Evolutionary conservation across 2,329 filamentous ascomycete species (phyloP), one percentile per base, ranked within the genome.

Genomic region (Trichophyton rubrum): DNA sequence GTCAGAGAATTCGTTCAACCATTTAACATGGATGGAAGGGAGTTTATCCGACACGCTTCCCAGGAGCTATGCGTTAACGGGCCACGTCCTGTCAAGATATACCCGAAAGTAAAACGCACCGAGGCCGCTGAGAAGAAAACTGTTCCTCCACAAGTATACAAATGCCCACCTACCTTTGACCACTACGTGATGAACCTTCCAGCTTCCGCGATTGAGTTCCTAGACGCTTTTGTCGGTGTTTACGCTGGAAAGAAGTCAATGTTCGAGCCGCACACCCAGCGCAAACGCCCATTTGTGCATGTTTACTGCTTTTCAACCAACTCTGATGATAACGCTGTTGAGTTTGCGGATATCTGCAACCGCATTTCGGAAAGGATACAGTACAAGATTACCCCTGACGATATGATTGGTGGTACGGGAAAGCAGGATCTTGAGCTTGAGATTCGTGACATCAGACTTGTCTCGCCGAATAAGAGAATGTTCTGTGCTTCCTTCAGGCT

Each of bases 171-270:
- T 1, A 85, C 86, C 41, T 89, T 97, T 71, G 82, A 85, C n/a
- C 93, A 97, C 77, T 99, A 91, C 72, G 88, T 97, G 66, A 96
- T 99, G 89, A 99, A 99, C 74, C 85, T 99, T 15, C 93, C 93
- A 0, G 93, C 91, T 1, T 88, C 85, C 0, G 92, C 93, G 0
- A 86, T 93, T 62, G 85, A 88, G 62, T 99, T 99, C 71, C 80
- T 96, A 68, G 78, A 83, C 33, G 77, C 79, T 11, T 95, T 90
- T 78, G 82, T 85, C 20, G 92, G 93, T 3, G 74, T 96, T 15
- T 97, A 96, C 71, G 76, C 82, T n/a, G 85, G 85, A 2, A 79
- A 83, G 24, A 85, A 90, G 71, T 64, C 73, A 1, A 78, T 89
- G 1, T 91, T 92, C 66, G 69, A 74, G 30, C 83, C 85, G 1